phyloP scores from a whole-genome alignment of 2,329 filamentous ascomycete genomes.

The Chrysoporthe cubensis region DNA sequence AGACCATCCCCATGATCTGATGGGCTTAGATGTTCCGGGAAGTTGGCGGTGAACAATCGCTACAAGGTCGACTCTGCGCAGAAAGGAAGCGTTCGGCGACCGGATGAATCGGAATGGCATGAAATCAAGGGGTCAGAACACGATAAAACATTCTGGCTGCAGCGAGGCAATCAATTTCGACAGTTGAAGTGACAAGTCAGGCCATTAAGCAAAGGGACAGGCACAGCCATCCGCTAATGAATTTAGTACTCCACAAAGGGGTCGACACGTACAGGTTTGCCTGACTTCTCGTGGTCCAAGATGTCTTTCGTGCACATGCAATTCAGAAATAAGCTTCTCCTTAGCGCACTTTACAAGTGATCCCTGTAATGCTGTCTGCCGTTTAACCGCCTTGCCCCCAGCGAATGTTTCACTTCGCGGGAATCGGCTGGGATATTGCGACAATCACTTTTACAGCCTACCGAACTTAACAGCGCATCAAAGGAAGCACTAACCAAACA shows the following conservation, averaged over 20 bases:
- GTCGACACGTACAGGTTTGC: background rate
- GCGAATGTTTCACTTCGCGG: background rate
- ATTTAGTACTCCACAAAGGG: background rate
- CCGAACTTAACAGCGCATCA: background rate
- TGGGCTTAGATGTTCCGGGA: background rate
- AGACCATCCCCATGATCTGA: background rate
- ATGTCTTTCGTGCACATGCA: background rate
- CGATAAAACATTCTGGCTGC: background rate
- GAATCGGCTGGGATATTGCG: background rate
- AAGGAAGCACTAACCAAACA: constrained; percentile 1
- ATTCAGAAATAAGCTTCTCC: background rate
- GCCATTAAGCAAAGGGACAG: background rate
- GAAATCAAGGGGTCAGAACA: background rate
- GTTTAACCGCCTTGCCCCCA: background rate
- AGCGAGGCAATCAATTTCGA: background rate
- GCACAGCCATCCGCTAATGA: background rate
- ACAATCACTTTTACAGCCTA: background rate
- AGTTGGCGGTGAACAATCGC: background rate
- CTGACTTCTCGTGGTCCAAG: background rate
- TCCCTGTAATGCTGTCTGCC: background rate
- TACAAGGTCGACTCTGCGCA: background rate
- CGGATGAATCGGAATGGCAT: background rate
- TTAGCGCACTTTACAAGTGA: background rate
- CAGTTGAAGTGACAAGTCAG: background rate
- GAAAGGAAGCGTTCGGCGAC: background rate